phyloP scores from a whole-genome alignment of 805 yeast genomes.

The Teunomyces panamensis region DNA sequence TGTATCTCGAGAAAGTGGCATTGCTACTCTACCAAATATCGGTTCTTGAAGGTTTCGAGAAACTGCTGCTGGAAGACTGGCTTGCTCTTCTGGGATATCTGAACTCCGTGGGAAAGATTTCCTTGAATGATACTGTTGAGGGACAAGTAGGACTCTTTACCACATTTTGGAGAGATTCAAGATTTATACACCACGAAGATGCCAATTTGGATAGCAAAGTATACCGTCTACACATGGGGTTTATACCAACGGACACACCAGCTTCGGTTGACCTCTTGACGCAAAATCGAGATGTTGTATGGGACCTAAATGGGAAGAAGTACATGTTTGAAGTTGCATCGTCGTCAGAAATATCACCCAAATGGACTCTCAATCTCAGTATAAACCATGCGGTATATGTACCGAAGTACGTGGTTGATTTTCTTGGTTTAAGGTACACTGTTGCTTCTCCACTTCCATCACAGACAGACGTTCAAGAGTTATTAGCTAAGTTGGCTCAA shows the following conservation, averaged over 20 bases:
- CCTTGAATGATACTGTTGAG: slow-evolving; percentile 19
- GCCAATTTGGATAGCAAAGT: slow-evolving; percentile 13
- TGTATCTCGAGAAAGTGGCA: slow-evolving; percentile 29
- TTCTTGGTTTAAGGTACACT: slow-evolving; percentile 20
- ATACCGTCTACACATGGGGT: slow-evolving; percentile 20
- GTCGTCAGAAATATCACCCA: slow-evolving; percentile 6
- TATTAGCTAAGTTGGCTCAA: slow-evolving; percentile 7
- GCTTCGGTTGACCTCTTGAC: slow-evolving; percentile 18
- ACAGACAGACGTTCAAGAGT: neutral
- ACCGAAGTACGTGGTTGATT: slow-evolving; percentile 29
- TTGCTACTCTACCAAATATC: slow-evolving; percentile 25
- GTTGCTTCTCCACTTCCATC: neutral
- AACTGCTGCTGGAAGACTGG: slow-evolving; percentile 15
- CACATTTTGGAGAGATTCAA: slow-evolving; percentile 35
- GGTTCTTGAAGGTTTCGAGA: slow-evolving; percentile 19
- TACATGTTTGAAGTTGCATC: slow-evolving; percentile 18
- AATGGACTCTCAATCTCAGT: slow-evolving; percentile 27
- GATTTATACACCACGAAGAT: slow-evolving; percentile 25
- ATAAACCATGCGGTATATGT: slow-evolving; percentile 25
- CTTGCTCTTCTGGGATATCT: slow-evolving; percentile 19
- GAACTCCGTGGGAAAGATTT: slow-evolving; percentile 26
- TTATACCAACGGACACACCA: slow-evolving; percentile 11
- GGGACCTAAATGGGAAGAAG: slow-evolving; percentile 17
- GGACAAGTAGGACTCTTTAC: slow-evolving; percentile 32
- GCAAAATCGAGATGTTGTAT: slow-evolving; percentile 16